Evolutionary conservation across 306 rosid genomes (phyloP).

Genomic region (Dryas alaskensis): DNA sequence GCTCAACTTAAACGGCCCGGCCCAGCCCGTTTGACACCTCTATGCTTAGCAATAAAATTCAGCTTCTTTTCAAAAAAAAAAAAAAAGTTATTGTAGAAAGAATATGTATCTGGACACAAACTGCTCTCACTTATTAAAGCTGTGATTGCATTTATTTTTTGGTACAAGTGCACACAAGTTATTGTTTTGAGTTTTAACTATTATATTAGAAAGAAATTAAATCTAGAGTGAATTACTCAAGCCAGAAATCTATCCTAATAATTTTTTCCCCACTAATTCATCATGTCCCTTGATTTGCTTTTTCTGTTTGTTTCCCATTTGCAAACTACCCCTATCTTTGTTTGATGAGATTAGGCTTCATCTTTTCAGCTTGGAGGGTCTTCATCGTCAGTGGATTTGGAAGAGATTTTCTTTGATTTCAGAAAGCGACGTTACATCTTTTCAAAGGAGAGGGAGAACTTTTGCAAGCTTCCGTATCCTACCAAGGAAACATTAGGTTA

Average conservation of each 20-base stretch:
- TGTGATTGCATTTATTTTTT: not conserved
- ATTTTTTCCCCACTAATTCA: not conserved
- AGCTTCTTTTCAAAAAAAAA: too few species aligned
- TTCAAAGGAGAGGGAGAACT: constrained; percentile 68
- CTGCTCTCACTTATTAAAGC: not conserved
- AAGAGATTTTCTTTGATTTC: constrained; percentile 93
- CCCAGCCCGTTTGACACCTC: too few species aligned
- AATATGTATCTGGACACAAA: not conserved
- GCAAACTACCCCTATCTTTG: constrained; percentile 18
- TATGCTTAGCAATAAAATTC: too few species aligned
- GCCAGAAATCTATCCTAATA: not conserved
- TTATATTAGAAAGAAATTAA: not conserved
- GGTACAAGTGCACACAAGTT: not conserved
- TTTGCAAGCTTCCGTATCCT: constrained; percentile 88
- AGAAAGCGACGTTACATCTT: constrained; percentile 83
- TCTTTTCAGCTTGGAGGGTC: constrained; percentile 66
- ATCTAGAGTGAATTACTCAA: not conserved
- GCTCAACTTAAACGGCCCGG: too few species aligned
- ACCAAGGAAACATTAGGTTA: constrained; percentile 79
- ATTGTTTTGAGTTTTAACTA: too few species aligned
- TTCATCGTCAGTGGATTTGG: constrained; percentile 45
- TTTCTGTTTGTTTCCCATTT: not conserved
- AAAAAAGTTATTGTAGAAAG: not conserved
- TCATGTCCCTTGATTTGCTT: not conserved
- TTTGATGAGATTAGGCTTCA: not conserved